Evolutionary conservation across 805 yeast genomes (phyloP).

Genomic region (Wickerhamomyces bisporus): DNA sequence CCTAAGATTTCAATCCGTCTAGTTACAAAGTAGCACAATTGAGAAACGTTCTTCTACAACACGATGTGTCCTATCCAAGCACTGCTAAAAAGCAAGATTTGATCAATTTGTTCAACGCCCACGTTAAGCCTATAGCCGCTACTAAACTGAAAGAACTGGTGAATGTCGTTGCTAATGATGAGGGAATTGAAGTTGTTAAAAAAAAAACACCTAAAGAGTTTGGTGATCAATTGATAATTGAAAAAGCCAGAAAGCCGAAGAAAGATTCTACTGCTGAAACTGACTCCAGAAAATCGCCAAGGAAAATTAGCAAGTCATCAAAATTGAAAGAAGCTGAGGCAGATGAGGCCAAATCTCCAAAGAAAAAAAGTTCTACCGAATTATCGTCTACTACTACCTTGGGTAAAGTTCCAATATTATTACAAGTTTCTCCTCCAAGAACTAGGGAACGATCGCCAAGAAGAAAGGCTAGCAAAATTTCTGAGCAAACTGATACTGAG

Average conservation of each 20-base stretch:
- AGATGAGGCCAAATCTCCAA: constrained; percentile 4
- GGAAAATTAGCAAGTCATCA: constrained; percentile 16
- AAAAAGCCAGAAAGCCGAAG: constrained; percentile 7
- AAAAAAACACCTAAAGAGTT: constrained; percentile 3
- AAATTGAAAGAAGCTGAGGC: constrained; percentile 12
- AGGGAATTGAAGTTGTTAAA: constrained; percentile 36
- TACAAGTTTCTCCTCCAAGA: constrained; percentile 7
- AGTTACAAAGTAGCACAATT: constrained; percentile 64
- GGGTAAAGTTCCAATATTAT: constrained; percentile 13
- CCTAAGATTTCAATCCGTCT: constrained; percentile 69
- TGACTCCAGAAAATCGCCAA: constrained; percentile 11
- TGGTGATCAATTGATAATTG: constrained; percentile 7
- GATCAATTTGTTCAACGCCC: constrained; percentile 50
- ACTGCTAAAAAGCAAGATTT: constrained; percentile 66
- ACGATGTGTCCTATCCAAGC: constrained; percentile 56
- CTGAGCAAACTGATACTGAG: background rate
- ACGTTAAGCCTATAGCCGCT: constrained; percentile 46
- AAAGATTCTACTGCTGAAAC: constrained; percentile 1
- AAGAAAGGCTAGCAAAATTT: constrained; percentile 1
- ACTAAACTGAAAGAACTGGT: constrained; percentile 30
- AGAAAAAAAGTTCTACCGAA: constrained; percentile 3
- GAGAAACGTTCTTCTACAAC: constrained; percentile 56
- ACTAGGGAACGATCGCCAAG: constrained; percentile 11
- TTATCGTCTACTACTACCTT: constrained; percentile 2
- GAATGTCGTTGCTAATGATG: constrained; percentile 29